phyloP scores from a whole-genome alignment of 306 rosid species.

The Pueraria montana region DNA sequence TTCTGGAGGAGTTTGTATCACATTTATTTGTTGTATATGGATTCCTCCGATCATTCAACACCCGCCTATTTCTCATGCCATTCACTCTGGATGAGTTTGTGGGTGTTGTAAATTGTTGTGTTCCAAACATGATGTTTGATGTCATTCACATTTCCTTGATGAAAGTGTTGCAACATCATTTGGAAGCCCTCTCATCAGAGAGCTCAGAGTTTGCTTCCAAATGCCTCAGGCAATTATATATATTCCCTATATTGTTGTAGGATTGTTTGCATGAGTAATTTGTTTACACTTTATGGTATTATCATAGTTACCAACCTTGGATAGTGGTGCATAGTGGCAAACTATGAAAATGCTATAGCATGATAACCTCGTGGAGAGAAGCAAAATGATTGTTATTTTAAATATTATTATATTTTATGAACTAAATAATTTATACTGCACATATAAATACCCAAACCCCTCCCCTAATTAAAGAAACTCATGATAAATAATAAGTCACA shows the following conservation, averaged over 20 bases:
- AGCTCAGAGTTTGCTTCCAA: slow-evolving; percentile 77
- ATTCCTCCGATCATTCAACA: slow-evolving; percentile 81
- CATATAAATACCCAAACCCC: too few relatives aligned
- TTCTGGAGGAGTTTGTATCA: slow-evolving; percentile 73
- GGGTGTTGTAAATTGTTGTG: too few relatives aligned
- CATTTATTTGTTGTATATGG: slow-evolving; percentile 81
- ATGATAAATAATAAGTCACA: too few relatives aligned
- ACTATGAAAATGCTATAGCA: background rate
- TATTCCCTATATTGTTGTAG: background rate
- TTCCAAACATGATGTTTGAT: slow-evolving; percentile 68
- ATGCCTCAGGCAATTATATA: slow-evolving; percentile 70
- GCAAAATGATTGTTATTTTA: too few relatives aligned
- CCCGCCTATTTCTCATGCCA: slow-evolving; percentile 68
- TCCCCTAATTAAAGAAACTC: too few relatives aligned
- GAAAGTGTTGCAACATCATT: slow-evolving; percentile 65
- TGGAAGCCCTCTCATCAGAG: slow-evolving; percentile 56
- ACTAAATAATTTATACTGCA: too few relatives aligned
- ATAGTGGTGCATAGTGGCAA: background rate
- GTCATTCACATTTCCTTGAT: slow-evolving; percentile 80
- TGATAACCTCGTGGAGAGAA: background rate
- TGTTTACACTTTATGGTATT: background rate
- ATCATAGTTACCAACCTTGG: background rate
- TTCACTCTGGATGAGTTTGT: slow-evolving; percentile 89
- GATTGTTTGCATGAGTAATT: slow-evolving; percentile 25
- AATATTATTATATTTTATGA: too few relatives aligned